phyloP scores from a whole-genome alignment of 345 rosid genomes.

The Citrus australasica region DNA sequence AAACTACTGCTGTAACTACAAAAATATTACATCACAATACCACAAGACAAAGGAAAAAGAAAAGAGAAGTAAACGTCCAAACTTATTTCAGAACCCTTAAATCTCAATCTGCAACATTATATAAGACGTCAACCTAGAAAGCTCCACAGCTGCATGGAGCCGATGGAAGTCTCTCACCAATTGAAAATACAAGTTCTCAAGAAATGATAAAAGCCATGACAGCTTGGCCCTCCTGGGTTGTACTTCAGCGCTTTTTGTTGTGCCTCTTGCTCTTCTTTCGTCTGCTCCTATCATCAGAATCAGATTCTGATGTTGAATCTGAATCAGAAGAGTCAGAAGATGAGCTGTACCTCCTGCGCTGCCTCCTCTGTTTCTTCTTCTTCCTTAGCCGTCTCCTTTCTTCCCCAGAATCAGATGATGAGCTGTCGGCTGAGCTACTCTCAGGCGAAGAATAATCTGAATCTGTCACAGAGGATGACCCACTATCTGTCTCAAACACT shows the following conservation, averaged over 20 bases:
- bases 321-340: constrained; percentile 82
- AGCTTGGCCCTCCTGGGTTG: neutral
- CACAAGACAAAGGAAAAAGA: neutral
- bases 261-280: constrained; percentile 64
- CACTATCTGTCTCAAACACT: constrained; percentile 80
- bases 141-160: neutral
- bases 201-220: neutral
- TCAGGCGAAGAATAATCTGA: constrained; percentile 61
- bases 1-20: neutral
- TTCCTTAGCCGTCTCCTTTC: constrained; percentile 58
- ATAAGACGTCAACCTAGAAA: neutral
- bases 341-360: constrained; percentile 61
- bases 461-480: constrained; percentile 50
- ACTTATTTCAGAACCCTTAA: constrained; percentile 4
- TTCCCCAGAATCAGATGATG: constrained; percentile 79
- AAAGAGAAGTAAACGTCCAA: constrained; percentile 6
- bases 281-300: constrained; percentile 63
- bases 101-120: neutral
- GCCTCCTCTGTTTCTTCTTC: constrained; percentile 70
- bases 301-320: constrained; percentile 52
- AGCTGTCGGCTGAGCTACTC: constrained; percentile 61
- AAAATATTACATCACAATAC: constrained; percentile 10
- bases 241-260: constrained; percentile 41
- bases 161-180: neutral
- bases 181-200: neutral